These are phyloP conservation scores for Hanseniaspora guilliermondii DNA, from an alignment of 805 yeast species.

Conservation along the genomic window DNA sequence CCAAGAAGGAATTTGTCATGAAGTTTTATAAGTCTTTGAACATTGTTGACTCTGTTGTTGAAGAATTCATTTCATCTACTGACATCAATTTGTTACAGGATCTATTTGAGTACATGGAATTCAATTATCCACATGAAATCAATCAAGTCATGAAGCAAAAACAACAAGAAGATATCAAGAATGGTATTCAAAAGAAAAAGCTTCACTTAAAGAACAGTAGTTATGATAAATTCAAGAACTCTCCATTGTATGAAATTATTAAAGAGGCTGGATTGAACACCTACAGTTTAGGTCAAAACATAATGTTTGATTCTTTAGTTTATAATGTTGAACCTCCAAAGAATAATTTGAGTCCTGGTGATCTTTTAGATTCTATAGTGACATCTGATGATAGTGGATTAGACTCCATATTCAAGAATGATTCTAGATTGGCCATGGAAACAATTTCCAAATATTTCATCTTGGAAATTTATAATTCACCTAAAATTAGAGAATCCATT, in stretches of 20 bases:
- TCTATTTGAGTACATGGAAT: constrained; percentile 67
- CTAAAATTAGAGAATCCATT: constrained; percentile 60
- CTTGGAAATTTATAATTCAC: constrained; percentile 69
- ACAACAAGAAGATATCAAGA: constrained; percentile 18
- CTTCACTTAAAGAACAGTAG: constrained; percentile 49
- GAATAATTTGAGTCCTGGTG: constrained; percentile 44
- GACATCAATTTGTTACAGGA: constrained; percentile 60
- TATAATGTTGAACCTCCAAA: constrained; percentile 59
- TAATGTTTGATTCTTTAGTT: constrained; percentile 52
- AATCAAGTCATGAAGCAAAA: constrained; percentile 24
- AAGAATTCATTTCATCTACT: constrained; percentile 39
- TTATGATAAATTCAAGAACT: constrained; percentile 54
- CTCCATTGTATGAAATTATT: constrained; percentile 53
- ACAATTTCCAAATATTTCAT: constrained; percentile 67
- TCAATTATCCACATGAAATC: constrained; percentile 41
- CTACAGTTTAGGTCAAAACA: constrained; percentile 70
- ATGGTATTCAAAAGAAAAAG: constrained; percentile 26
- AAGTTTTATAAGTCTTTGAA: constrained; percentile 42
- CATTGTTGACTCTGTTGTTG: constrained; percentile 46
- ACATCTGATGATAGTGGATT: constrained; percentile 25
- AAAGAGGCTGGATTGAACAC: constrained; percentile 67
- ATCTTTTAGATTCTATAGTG: constrained; percentile 35
- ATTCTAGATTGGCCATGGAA: constrained; percentile 48
- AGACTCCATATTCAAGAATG: constrained; percentile 36
- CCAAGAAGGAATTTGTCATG: constrained; percentile 54